Conservation (phyloP, 1,284 basidiomycete genomes). For the Peniophora sp. region DNA sequence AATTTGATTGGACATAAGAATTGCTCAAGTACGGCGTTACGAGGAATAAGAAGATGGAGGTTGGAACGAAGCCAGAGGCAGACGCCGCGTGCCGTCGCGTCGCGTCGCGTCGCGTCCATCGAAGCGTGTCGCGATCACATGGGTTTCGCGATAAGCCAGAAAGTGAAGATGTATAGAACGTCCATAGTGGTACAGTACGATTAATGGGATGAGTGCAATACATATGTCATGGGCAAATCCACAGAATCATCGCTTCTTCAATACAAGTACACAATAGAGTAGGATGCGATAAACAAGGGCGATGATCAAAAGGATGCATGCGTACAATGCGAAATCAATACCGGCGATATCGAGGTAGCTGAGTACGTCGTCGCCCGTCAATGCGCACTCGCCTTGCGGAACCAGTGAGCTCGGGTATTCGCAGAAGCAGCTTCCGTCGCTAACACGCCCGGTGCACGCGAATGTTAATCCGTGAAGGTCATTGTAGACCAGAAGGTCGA, state of each 20-base stretch:
- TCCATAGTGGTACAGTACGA: no score
- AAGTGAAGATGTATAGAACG: no score
- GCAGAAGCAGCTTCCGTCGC: conserved; percentile 19
- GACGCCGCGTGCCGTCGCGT: no score
- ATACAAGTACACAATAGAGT: conserved; percentile 11
- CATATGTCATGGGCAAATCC: no score
- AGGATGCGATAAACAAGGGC: conserved; percentile 11
- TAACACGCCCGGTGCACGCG: conserved; percentile 24
- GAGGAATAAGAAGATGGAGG: no score
- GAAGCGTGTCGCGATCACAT: no score
- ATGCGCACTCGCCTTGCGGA: conserved; percentile 15
- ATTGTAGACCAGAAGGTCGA: conserved; percentile 32
- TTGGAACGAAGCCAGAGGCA: no score
- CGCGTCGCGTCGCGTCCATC: no score
- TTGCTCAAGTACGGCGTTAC: no score
- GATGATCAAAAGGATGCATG: conserved; percentile 13
- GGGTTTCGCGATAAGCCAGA: no score
- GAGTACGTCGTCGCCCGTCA: conserved; percentile 24
- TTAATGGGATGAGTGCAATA: no score
- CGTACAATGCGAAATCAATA: conserved; percentile 11
- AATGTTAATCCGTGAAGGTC: conserved; percentile 45
- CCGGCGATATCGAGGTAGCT: conserved; percentile 11
- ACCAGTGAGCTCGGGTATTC: conserved; percentile 20
- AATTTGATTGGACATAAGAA: no score
- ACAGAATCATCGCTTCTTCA: conserved; percentile 13